These are phyloP conservation scores for Rhodosporidiobolus sp. DNA, from an alignment of 768 basidiomycete genomes.

Conservation along the genomic window DNA sequence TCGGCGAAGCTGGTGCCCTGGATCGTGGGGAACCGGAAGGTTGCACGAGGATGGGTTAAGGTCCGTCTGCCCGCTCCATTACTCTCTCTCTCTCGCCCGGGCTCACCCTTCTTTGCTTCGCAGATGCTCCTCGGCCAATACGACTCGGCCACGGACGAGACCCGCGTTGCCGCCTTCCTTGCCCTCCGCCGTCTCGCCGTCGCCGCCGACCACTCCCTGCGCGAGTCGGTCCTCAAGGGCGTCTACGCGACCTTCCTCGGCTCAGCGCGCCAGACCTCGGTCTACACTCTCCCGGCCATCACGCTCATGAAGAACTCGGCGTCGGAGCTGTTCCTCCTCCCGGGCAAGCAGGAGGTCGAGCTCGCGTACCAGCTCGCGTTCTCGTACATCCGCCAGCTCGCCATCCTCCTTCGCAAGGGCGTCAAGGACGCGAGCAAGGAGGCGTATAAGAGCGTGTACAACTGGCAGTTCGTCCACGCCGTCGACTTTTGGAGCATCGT, in stretches of 20 bases:
- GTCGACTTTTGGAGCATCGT: slow-evolving; percentile 95
- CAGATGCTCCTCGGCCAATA: slow-evolving; percentile 19
- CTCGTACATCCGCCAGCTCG: slow-evolving; percentile 89
- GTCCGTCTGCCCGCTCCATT: slow-evolving; percentile 49
- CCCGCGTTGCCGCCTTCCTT: slow-evolving; percentile 80
- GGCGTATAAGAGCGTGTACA: slow-evolving; percentile 89
- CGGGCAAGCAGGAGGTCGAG: slow-evolving; percentile 55
- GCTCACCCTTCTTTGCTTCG: background rate
- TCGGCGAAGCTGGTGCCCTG: slow-evolving; percentile 88
- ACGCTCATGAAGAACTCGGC: slow-evolving; percentile 98
- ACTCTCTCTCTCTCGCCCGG: too few relatives aligned
- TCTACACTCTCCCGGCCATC: slow-evolving; percentile 82
- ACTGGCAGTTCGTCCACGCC: slow-evolving; percentile 96
- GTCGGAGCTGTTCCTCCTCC: slow-evolving; percentile 79
- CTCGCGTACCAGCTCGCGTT: slow-evolving; percentile 88
- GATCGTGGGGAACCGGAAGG: slow-evolving; percentile 74
- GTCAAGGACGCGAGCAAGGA: slow-evolving; percentile 89
- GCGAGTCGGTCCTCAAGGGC: slow-evolving; percentile 83
- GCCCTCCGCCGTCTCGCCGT: slow-evolving; percentile 76
- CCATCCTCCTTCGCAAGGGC: slow-evolving; percentile 83
- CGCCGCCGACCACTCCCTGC: slow-evolving; percentile 70
- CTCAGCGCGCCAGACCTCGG: slow-evolving; percentile 76
- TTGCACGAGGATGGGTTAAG: slow-evolving; percentile 82
- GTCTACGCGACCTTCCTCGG: slow-evolving; percentile 85
- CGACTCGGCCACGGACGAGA: slow-evolving; percentile 65